These are phyloP conservation scores for Candida tibetensis DNA, from an alignment of 805 yeast species.

Conservation along the genomic window DNA sequence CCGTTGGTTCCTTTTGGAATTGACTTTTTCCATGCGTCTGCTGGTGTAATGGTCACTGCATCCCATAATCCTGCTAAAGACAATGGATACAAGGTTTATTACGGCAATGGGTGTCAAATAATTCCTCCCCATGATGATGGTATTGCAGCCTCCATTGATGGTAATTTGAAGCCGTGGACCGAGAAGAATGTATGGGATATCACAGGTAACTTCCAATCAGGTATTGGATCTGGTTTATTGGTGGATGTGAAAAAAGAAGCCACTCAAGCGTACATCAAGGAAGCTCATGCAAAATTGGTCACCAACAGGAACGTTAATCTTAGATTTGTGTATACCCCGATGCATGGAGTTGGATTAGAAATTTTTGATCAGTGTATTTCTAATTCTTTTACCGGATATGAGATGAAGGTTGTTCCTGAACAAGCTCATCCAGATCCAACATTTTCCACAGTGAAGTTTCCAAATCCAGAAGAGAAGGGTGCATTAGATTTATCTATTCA, in stretches of 20 bases:
- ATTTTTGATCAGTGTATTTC: slow-evolving; percentile 45
- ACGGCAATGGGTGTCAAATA: slow-evolving; percentile 92
- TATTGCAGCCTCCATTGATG: slow-evolving; percentile 63
- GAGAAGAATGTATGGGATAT: slow-evolving; percentile 46
- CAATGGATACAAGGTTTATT: slow-evolving; percentile 93
- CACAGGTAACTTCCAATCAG: slow-evolving; percentile 30
- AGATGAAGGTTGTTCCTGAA: slow-evolving; percentile 47
- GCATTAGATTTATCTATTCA: slow-evolving; percentile 73
- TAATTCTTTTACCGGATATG: slow-evolving; percentile 32
- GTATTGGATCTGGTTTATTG: slow-evolving; percentile 26
- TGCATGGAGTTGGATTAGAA: slow-evolving; percentile 91
- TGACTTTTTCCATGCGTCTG: slow-evolving; percentile 57
- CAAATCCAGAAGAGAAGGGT: slow-evolving; percentile 95
- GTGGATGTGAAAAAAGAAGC: slow-evolving; percentile 42
- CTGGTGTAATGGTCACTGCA: slow-evolving; percentile 92
- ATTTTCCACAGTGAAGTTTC: slow-evolving; percentile 83
- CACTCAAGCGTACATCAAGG: slow-evolving; percentile 38
- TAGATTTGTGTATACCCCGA: slow-evolving; percentile 80
- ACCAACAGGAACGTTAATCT: slow-evolving; percentile 24
- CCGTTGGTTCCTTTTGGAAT: slow-evolving; percentile 92
- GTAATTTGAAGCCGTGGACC: slow-evolving; percentile 60
- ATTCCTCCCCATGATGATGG: slow-evolving; percentile 84
- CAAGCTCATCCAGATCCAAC: slow-evolving; percentile 80
- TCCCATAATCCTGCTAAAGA: slow-evolving; percentile 84
- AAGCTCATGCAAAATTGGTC: slow-evolving; percentile 29